Percentiles rank a stretch among this genome's conserved stretches.
Evolutionary conservation across 208 protist genomes (phyloP).

Genomic region (Leishmania amazonensis): DNA sequence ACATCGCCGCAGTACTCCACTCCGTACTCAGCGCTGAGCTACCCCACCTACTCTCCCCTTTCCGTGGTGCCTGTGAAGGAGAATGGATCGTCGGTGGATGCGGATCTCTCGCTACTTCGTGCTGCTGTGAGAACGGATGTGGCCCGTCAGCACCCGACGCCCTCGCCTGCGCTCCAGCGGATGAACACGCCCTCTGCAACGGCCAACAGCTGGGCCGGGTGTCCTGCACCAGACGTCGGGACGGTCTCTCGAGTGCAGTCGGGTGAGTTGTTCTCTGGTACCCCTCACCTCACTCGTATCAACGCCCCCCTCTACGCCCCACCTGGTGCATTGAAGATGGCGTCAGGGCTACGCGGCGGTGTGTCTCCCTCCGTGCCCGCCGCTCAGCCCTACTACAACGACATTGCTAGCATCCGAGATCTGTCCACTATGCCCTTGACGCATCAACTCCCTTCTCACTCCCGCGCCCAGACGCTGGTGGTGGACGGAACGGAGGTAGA

Average conservation of each 20-base stretch:
- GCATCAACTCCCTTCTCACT: background rate
- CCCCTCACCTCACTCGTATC: constrained; percentile 12
- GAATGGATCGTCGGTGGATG: background rate
- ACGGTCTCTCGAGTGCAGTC: background rate
- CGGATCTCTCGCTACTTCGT: constrained; percentile 13
- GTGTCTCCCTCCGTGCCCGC: background rate
- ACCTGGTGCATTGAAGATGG: background rate
- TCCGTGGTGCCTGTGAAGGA: constrained; percentile 30
- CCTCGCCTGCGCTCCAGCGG: background rate
- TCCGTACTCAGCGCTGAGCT: constrained; percentile 37
- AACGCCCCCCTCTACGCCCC: constrained; percentile 31
- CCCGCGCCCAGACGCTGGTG: background rate
- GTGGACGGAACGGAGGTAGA: constrained; percentile 19
- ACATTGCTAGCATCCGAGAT: constrained; percentile 14
- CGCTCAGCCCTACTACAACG: constrained; percentile 6
- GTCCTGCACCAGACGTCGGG: background rate
- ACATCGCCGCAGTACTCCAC: constrained; percentile 37
- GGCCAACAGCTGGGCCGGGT: background rate
- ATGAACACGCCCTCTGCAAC: background rate
- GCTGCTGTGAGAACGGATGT: constrained; percentile 20
- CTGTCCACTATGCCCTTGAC: background rate
- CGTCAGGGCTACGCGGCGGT: background rate
- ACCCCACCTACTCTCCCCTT: constrained; percentile 42
- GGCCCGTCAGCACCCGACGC: background rate
- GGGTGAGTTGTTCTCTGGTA: background rate